Evolutionary conservation across 495 filamentous ascomycete genomes (phyloP), one percentile per base, ranked within the genome.

Genomic region (Penicillium angulare): DNA sequence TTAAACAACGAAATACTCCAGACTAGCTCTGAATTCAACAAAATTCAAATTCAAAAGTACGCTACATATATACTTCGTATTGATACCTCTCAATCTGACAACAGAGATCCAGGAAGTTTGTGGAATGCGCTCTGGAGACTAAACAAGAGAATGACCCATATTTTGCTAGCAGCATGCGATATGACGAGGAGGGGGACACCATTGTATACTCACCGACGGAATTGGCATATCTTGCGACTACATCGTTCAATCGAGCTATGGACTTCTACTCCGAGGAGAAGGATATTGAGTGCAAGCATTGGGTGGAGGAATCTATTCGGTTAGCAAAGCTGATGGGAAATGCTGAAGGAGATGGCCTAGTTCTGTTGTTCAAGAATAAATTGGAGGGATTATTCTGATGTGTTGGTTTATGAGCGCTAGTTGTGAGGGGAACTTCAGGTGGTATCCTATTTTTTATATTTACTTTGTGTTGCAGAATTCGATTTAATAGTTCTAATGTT

Each of bases 181-280:
- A n/a, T n/a, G n/a, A n/a, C n/a, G n/a, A n/a, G n/a, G n/a, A n/a
- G n/a, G n/a, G n/a, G n/a, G n/a, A 31, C 5, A 31, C 8, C 27
- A 9, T 31, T 7, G 5, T 31, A 3, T 95, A 89, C 59, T 88
- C 88, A 3, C 50, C 66, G 8, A 78, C 80, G 6, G 91, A 96
- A 53, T 69, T 96, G 2, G 82, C 87, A 56, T 92, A 87, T 86
- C 79, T 97, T 23, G 84, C 84, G 1, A 81, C 81, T 0, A 82
- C 78, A 2, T 67, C 85, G 0, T 96, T 93, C 73, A 95, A 95
- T 53, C 81, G 77, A 34, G 85, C 85, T 0, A 77, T 91, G 17
- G 89, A 93, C 52, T 81, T 85, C 35, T 91, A 87, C 51, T 70
- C 80, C 12, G 61, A 56, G 3, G 69, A 70, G 0, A 75, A 84